These are phyloP conservation scores for Saxophila tyrrhenica DNA, from an alignment of 495 filamentous ascomycete species.

Conservation along the genomic window DNA sequence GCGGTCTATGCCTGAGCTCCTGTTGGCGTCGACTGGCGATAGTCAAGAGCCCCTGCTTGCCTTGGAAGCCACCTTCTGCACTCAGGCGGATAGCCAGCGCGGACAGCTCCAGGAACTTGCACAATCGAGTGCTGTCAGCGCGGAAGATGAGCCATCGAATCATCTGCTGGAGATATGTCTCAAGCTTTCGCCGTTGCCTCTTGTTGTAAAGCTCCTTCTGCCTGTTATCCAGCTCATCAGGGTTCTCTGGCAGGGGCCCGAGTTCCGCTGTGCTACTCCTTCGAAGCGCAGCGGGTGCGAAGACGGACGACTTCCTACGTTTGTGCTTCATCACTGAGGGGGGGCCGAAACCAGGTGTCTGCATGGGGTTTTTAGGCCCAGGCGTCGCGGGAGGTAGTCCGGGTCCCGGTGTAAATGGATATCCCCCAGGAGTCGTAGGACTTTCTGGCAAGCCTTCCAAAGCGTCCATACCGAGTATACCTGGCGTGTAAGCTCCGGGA, in stretches of 20 bases:
- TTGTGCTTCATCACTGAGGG: slow-evolving; percentile 37
- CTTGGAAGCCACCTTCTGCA: slow-evolving; percentile 91
- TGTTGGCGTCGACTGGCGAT: slow-evolving; percentile 7
- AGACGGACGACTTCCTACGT: slow-evolving; percentile 54
- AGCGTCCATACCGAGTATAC: neutral
- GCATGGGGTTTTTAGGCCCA: neutral
- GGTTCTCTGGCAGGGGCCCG: neutral
- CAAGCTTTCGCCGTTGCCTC: slow-evolving; percentile 73
- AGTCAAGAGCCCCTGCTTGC: slow-evolving; percentile 84
- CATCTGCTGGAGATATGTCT: slow-evolving; percentile 87
- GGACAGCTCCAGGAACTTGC: slow-evolving; percentile 91
- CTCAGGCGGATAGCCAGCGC: slow-evolving; percentile 90
- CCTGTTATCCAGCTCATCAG: slow-evolving; percentile 2
- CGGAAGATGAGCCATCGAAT: slow-evolving; percentile 92
- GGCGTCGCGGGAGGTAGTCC: neutral
- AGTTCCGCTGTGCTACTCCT: slow-evolving; percentile 45
- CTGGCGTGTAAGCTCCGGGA: neutral
- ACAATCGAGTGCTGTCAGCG: slow-evolving; percentile 87
- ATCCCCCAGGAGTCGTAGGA: neutral
- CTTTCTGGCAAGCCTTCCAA: neutral
- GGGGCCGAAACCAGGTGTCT: neutral
- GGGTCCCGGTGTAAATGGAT: neutral
- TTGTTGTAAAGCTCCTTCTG: slow-evolving; percentile 45
- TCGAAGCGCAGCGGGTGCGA: slow-evolving; percentile 34
- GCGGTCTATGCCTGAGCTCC: slow-evolving; percentile 6